These are phyloP conservation scores for Fusarium nelsonii DNA, from an alignment of 2,329 filamentous ascomycete genomes.

Conservation along the genomic window DNA sequence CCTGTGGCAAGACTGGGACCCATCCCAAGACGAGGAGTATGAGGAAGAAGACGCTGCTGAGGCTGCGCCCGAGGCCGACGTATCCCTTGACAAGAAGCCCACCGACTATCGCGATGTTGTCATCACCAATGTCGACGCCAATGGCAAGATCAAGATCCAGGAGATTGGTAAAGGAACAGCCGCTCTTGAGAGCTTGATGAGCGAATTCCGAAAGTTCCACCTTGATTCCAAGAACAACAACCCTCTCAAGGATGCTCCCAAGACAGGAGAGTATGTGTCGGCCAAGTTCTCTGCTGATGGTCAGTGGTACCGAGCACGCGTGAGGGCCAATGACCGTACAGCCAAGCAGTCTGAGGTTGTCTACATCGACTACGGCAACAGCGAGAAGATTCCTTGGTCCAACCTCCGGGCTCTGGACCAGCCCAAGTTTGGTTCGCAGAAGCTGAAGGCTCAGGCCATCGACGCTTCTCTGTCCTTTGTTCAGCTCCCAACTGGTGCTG, in stretches of 20 bases:
- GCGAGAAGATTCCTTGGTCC: constrained; percentile 87
- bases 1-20: constrained; percentile 95
- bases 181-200: constrained; percentile 89
- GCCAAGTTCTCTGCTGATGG: constrained; percentile 91
- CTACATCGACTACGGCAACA: constrained; percentile 97
- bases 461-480: constrained; percentile 90
- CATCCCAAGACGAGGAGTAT: constrained; percentile 80
- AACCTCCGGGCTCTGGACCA: constrained; percentile 84
- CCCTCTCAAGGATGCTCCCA: constrained; percentile 80
- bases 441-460: constrained; percentile 86
- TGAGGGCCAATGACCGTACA: constrained; percentile 92
- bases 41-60: constrained; percentile 67
- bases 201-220: constrained; percentile 91
- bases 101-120: constrained; percentile 93
- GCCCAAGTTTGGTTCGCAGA: constrained; percentile 81
- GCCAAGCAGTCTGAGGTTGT: constrained; percentile 90
- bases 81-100: constrained; percentile 73
- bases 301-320: constrained; percentile 93
- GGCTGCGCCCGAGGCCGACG: constrained; percentile 60
- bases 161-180: constrained; percentile 88
- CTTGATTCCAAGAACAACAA: constrained; percentile 83
- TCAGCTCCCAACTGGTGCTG: constrained; percentile 83
- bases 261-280: constrained; percentile 90
- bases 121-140: constrained; percentile 88
- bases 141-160: constrained; percentile 89